Conservation (phyloP, 331 rosid species). For the Spiraea crenata region DNA sequence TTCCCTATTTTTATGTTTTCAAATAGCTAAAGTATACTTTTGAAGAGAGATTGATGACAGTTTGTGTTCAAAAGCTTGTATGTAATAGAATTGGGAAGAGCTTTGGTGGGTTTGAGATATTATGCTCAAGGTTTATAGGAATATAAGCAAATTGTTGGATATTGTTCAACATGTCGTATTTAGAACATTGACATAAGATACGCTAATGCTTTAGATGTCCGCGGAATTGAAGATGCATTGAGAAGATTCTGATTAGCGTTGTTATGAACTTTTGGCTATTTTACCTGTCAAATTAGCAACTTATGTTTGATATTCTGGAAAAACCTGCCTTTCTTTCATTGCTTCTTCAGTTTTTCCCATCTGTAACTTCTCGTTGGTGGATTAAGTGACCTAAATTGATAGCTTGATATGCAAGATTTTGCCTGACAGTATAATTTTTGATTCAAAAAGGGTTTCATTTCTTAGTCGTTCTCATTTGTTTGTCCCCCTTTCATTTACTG, state of each 20-base stretch:
- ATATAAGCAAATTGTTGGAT: background rate
- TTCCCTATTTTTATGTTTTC: no score
- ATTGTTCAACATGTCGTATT: background rate
- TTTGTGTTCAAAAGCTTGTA: no score
- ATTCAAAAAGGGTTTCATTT: background rate
- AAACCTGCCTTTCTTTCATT: background rate
- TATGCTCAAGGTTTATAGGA: background rate
- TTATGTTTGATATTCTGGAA: background rate
- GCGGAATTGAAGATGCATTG: background rate
- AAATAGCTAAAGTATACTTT: no score
- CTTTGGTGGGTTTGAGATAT: no score
- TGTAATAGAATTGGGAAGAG: no score
- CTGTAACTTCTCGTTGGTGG: background rate
- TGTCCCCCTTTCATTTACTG: constrained; percentile 15
- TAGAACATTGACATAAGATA: background rate
- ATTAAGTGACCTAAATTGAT: background rate
- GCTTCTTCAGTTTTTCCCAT: background rate
- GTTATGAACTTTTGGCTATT: background rate
- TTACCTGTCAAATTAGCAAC: background rate
- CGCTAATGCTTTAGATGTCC: no score
- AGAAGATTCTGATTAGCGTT: no score
- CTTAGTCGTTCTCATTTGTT: background rate
- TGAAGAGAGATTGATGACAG: no score
- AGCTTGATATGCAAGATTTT: background rate
- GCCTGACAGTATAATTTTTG: background rate